Percentiles rank a stretch among this genome's conserved stretches.
Evolutionary conservation across 495 filamentous ascomycete genomes (phyloP).

Genomic region (Penicillium lividum): DNA sequence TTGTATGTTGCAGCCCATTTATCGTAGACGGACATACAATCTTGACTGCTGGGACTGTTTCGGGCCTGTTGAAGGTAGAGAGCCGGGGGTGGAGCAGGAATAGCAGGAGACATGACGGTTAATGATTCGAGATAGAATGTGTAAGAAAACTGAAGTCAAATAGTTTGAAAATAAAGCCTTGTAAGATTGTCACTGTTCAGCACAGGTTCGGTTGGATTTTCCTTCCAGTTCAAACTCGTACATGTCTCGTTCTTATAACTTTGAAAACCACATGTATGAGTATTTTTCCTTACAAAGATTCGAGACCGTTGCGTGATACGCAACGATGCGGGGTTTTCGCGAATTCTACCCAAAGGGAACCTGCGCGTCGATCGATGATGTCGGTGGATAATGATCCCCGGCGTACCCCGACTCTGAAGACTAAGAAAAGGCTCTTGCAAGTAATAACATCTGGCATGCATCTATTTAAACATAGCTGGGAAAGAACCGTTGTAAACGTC

Average conservation of each 20-base stretch:
- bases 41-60: constrained; percentile 21
- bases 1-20: constrained; percentile 50
- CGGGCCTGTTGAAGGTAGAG: constrained; percentile 32
- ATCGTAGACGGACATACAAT: constrained; percentile 44
- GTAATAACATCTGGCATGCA: not conserved
- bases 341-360: constrained; percentile 14
- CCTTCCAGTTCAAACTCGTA: not conserved
- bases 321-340: constrained; percentile 22
- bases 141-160: constrained; percentile 1
- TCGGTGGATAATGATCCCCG: constrained; percentile 23
- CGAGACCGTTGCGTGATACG: constrained; percentile 23
- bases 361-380: constrained; percentile 27
- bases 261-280: constrained; percentile 1
- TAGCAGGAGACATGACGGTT: constrained; percentile 26
- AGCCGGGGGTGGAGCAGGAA: constrained; percentile 18
- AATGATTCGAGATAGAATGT: not conserved
- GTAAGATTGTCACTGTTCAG: not conserved
- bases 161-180: not conserved
- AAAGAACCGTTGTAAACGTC: not conserved
- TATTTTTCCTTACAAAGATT: constrained; percentile 4
- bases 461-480: not conserved
- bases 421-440: not conserved
- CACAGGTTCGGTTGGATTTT: not conserved
- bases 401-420: constrained; percentile 2
- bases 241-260: constrained; percentile 23